Conservation (phyloP, 805 yeast species). For the Kuraishia capsulata region DNA sequence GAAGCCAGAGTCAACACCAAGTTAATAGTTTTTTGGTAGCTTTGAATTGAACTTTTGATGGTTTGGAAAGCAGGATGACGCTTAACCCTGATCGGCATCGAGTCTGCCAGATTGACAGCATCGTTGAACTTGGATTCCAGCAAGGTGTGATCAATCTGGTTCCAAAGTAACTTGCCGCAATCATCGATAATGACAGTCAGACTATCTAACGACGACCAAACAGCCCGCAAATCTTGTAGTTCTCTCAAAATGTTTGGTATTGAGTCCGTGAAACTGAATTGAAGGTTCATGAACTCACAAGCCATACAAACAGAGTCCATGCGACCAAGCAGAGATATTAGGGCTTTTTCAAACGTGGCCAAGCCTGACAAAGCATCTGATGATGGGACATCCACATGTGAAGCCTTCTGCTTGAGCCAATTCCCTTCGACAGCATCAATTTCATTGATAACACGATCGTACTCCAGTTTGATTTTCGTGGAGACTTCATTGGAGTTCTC, state of each 20-base stretch:
- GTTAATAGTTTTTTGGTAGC: conserved; percentile 26
- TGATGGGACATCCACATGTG: background rate
- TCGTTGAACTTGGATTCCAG: conserved; percentile 43
- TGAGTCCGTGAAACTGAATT: conserved; percentile 17
- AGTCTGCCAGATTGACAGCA: conserved; percentile 32
- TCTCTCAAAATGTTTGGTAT: conserved; percentile 33
- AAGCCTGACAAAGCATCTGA: conserved; percentile 31
- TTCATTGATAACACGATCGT: background rate
- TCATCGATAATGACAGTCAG: conserved; percentile 38
- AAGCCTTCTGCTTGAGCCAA: background rate
- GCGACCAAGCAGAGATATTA: conserved; percentile 7
- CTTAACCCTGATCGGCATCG: conserved; percentile 48
- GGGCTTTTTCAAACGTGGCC: conserved; percentile 13
- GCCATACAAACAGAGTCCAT: conserved; percentile 21
- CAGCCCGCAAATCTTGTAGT: conserved; percentile 42
- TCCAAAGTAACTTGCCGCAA: conserved; percentile 40
- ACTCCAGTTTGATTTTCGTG: background rate
- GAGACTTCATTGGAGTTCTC: background rate
- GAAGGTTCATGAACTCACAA: conserved; percentile 22
- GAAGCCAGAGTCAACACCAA: conserved; percentile 39
- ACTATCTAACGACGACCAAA: conserved; percentile 54
- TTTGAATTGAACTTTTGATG: conserved; percentile 36
- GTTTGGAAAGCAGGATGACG: conserved; percentile 64
- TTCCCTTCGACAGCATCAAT: background rate
- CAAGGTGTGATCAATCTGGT: conserved; percentile 29